These are phyloP conservation scores for Aspergillus asperescens DNA, from an alignment of 495 filamentous ascomycete species.

Conservation along the genomic window DNA sequence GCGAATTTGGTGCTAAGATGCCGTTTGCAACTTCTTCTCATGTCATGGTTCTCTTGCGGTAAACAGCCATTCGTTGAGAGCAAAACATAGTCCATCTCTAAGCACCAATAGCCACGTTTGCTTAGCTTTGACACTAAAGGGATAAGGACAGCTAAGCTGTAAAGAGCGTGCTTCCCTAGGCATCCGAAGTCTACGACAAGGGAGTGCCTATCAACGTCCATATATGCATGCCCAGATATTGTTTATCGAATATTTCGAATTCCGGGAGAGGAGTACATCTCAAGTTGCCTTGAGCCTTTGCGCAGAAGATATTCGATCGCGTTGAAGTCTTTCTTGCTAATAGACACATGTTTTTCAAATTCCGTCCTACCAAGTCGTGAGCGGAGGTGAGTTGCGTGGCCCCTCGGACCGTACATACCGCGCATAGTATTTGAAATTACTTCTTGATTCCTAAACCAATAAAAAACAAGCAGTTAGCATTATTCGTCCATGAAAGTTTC, in stretches of 20 bases:
- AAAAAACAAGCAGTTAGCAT: slow-evolving; percentile 7
- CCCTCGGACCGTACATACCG: slow-evolving; percentile 36
- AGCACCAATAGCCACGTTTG: too few relatives aligned
- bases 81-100: too few relatives aligned
- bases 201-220: neutral
- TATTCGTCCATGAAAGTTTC: neutral
- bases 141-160: neutral
- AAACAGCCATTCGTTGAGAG: too few relatives aligned
- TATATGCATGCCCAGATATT: neutral
- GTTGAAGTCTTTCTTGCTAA: slow-evolving; percentile 84
- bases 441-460: slow-evolving; percentile 40
- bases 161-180: neutral
- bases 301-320: slow-evolving; percentile 85
- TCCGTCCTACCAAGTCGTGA: slow-evolving; percentile 50
- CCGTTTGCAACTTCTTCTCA: too few relatives aligned
- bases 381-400: neutral
- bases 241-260: slow-evolving; percentile 68
- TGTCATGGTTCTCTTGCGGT: too few relatives aligned
- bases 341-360: slow-evolving; percentile 62
- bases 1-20: too few relatives aligned
- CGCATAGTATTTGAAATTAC: slow-evolving; percentile 52
- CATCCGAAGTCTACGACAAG: neutral
- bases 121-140: neutral
- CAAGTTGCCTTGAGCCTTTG: slow-evolving; percentile 78
- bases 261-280: slow-evolving; percentile 74